Evolutionary conservation across 805 yeast genomes (phyloP).

Genomic region (Candida sphagnicola): DNA sequence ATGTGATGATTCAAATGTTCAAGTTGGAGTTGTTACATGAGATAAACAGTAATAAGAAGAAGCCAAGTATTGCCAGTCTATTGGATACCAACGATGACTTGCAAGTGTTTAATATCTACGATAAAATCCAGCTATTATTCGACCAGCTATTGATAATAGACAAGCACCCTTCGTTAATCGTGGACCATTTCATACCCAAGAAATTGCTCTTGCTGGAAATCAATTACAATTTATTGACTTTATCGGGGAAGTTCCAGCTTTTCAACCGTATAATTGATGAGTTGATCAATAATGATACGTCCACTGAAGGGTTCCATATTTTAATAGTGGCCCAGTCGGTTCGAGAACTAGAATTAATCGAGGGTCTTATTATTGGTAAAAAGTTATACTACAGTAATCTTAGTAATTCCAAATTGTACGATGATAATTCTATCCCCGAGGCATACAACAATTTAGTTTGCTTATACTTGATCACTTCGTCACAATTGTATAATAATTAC

Average conservation of each 20-base stretch:
- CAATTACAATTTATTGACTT: conserved; percentile 46
- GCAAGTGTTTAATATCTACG: conserved; percentile 11
- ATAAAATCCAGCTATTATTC: conserved; percentile 39
- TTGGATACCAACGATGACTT: conserved; percentile 19
- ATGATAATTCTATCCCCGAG: conserved; percentile 20
- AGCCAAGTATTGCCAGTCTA: conserved; percentile 36
- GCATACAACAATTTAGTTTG: conserved; percentile 10
- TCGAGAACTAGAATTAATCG: conserved; percentile 74
- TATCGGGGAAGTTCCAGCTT: conserved; percentile 58
- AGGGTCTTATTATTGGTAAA: conserved; percentile 74
- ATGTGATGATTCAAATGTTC: conserved; percentile 28
- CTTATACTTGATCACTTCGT: conserved; percentile 26
- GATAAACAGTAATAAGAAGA: conserved; percentile 16
- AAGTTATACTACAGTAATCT: conserved; percentile 59
- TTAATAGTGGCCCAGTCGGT: conserved; percentile 55
- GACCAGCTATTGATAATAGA: conserved; percentile 47
- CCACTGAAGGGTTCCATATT: conserved; percentile 14
- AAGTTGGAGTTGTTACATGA: conserved; percentile 21
- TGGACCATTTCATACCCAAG: conserved; percentile 74
- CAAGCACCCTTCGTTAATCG: conserved; percentile 68
- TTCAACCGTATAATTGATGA: conserved; percentile 47
- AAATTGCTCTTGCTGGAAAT: conserved; percentile 64
- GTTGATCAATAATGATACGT: conserved; percentile 16
- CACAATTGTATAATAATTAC: conserved; percentile 31
- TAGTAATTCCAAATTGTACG: conserved; percentile 59